Evolutionary conservation across 306 rosid species (phyloP), one percentile per base, ranked within the genome.

Genomic region (Senna tora): DNA sequence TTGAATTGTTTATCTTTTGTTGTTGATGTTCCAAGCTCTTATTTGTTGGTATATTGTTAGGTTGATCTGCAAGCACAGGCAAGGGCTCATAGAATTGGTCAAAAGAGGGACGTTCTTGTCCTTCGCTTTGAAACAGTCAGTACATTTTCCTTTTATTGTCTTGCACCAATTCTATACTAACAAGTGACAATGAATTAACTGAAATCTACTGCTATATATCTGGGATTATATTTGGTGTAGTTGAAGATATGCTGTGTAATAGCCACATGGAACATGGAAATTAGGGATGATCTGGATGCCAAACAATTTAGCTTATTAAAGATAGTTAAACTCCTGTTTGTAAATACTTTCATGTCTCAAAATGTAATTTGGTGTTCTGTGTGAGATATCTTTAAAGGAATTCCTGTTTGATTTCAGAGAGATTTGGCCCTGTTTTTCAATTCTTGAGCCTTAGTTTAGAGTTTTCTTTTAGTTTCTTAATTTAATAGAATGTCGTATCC

Each of bases 51-150:
- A 53, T 77, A 36, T 74, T 77, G 77, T 80, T 86, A 95, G 99
- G 99, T 95, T 67, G 99, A 95, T 80, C 81, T 95, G 83, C 99
- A 95, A 87, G 99, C 99, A 5, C 99, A 95, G 82, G 99, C 99
- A 47, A 92, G 99, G 82, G 99, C 99, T 79, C 99, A 95, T 83
- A 87, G 99, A 79, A 84, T 95, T 80, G 99, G 99, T 78, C 99
- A 95, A 88, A 95, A 95, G 89, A 89, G 89, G 87, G 99, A 95
- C 0, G 99, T 95, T 59, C 96, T 95, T 28, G 99, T 95, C 84
- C 99, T 95, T 80, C 89, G 99, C 43, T 95, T 95, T 81, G 99
- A 95, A 85, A 95, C 99, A 65, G 99, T 95, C 79, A 76, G 89
- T 83, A 28, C 15, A 69, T 76, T 71, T 56, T 9, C 43, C 52